phyloP scores from a whole-genome alignment of 2,329 filamentous ascomycete genomes.

The Rhynchosporium secalis region DNA sequence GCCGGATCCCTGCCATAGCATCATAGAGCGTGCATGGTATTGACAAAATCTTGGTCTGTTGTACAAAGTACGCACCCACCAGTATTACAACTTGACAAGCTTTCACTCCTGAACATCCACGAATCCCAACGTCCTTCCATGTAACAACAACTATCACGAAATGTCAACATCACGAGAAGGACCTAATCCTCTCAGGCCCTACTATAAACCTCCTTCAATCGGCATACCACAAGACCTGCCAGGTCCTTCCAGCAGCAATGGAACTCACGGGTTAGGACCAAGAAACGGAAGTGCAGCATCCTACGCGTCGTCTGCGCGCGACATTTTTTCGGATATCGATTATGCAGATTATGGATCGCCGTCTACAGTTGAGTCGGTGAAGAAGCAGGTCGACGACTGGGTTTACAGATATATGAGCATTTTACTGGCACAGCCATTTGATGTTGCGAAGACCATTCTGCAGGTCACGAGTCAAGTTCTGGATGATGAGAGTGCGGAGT shows the following conservation, averaged over 20 bases:
- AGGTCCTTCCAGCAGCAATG: slow-evolving; percentile 39
- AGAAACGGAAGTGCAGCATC: slow-evolving; percentile 45
- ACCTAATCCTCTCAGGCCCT: slow-evolving; percentile 59
- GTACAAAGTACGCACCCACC: no score
- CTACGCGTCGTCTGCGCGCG: slow-evolving; percentile 70
- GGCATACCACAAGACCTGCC: slow-evolving; percentile 52
- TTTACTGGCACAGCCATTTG: slow-evolving; percentile 90
- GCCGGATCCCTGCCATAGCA: slow-evolving; percentile 24
- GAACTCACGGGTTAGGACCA: slow-evolving; percentile 37
- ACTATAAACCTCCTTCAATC: slow-evolving; percentile 65
- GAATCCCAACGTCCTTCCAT: slow-evolving; percentile 9
- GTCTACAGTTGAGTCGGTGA: slow-evolving; percentile 71
- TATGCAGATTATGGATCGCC: slow-evolving; percentile 86
- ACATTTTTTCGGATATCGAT: slow-evolving; percentile 87
- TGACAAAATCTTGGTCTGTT: slow-evolving; percentile 23
- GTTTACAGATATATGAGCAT: slow-evolving; percentile 91
- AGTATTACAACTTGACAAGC: background rate
- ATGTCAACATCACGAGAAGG: slow-evolving; percentile 52
- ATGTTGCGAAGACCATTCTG: slow-evolving; percentile 91
- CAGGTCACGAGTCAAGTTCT: slow-evolving; percentile 65
- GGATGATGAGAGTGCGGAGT: slow-evolving; percentile 30
- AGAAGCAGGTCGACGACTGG: slow-evolving; percentile 78
- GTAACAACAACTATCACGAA: slow-evolving; percentile 24
- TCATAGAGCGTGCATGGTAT: slow-evolving; percentile 20
- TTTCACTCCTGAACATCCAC: slow-evolving; percentile 9